Percentiles rank a stretch among this genome's conserved stretches.
phyloP scores from a whole-genome alignment of 2,329 filamentous ascomycete genomes.

The Aureobasidium sp. region DNA sequence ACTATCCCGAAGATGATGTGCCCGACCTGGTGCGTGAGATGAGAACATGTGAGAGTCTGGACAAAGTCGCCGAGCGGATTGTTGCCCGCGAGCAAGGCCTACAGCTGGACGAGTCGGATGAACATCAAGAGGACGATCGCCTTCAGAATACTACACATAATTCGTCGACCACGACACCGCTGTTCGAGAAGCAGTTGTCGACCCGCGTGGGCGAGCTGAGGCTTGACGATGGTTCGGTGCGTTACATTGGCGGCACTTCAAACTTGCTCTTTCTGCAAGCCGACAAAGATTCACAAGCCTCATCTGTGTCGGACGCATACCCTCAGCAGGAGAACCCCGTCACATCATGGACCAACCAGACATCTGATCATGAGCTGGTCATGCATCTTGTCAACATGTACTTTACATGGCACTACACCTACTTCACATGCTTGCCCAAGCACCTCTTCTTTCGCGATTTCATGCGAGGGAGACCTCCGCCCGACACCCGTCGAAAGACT shows the following conservation, averaged over 20 bases:
- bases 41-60: conserved; percentile 71
- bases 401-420: conserved; percentile 96
- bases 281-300: conserved; percentile 37
- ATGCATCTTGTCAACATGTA: conserved; percentile 93
- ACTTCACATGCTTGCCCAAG: conserved; percentile 86
- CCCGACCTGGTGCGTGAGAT: conserved; percentile 76
- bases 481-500: conserved; percentile 45
- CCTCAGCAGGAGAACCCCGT: conserved; percentile 59
- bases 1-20: conserved; percentile 82
- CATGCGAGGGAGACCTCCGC: conserved; percentile 56
- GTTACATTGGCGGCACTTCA: conserved; percentile 90
- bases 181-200: conserved; percentile 71
- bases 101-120: conserved; percentile 37
- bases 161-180: conserved; percentile 21
- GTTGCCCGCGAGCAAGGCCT: conserved; percentile 46
- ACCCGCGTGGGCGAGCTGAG: conserved; percentile 90
- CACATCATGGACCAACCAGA: conserved; percentile 82
- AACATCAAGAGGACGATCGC: conserved; percentile 27
- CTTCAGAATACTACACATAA: conserved; percentile 34
- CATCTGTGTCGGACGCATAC: conserved; percentile 36
- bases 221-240: conserved; percentile 77
- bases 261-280: conserved; percentile 72
- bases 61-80: conserved; percentile 56
- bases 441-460: conserved; percentile 84
- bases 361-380: conserved; percentile 69